Evolutionary conservation across 805 yeast species (phyloP).

Genomic region (Monosporozyma yasuniensis): DNA sequence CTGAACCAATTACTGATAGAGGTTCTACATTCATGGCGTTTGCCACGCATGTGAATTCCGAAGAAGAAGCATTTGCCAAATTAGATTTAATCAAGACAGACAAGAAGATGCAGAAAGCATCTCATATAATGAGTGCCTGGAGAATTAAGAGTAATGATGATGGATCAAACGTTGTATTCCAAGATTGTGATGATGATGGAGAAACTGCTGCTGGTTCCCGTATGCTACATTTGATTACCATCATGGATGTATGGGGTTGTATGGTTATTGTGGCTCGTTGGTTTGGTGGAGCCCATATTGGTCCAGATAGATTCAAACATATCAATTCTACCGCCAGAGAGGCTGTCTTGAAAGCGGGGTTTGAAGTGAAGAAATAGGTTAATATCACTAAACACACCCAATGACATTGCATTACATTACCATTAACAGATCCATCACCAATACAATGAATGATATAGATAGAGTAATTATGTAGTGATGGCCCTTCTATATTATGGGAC

Average conservation of each 20-base stretch:
- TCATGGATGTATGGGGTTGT: constrained; percentile 76
- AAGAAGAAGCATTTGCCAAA: constrained; percentile 54
- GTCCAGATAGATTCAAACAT: constrained; percentile 91
- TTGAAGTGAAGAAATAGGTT: constrained; percentile 15
- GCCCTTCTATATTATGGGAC: not conserved
- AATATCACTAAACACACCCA: too few relatives aligned
- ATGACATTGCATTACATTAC: too few relatives aligned
- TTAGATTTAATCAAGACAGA: constrained; percentile 51
- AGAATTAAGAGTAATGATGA: constrained; percentile 42
- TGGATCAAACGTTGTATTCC: constrained; percentile 41
- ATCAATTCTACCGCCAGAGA: constrained; percentile 84
- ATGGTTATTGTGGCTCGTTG: constrained; percentile 78
- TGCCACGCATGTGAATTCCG: constrained; percentile 51
- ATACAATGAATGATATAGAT: not conserved
- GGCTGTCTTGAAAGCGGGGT: constrained; percentile 61
- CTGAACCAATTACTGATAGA: constrained; percentile 74
- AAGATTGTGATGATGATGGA: constrained; percentile 95
- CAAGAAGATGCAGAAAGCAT: constrained; percentile 54
- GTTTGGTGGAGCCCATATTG: constrained; percentile 88
- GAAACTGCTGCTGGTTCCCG: constrained; percentile 94
- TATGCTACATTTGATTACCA: constrained; percentile 64
- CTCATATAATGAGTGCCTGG: constrained; percentile 84
- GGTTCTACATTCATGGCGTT: constrained; percentile 80
- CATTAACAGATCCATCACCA: not conserved
- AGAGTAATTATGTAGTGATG: not conserved